Percentiles rank a stretch among this genome's conserved stretches.
Conservation (phyloP, 2,329 filamentous ascomycete genomes). For the Hypoxylon sp. region DNA sequence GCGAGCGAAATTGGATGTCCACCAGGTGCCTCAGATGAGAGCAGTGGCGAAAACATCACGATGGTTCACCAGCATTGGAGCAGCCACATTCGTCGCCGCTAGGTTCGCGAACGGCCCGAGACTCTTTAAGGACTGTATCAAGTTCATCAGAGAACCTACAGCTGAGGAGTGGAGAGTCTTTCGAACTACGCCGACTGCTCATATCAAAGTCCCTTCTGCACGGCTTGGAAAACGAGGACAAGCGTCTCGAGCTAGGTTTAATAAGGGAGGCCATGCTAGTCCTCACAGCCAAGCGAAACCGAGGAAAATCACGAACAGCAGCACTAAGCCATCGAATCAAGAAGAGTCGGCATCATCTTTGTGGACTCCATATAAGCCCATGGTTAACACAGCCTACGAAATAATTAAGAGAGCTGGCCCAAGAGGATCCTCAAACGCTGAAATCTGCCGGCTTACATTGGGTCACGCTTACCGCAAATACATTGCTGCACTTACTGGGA, state of each 20-base stretch:
- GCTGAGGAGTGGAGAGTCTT: constrained; percentile 71
- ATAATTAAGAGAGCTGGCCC: constrained; percentile 54
- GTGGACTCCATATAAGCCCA: constrained; percentile 56
- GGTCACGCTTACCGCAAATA: constrained; percentile 55
- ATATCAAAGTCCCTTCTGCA: constrained; percentile 51
- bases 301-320: constrained; percentile 30
- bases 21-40: constrained; percentile 73
- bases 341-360: constrained; percentile 43
- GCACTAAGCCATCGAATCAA: constrained; percentile 26
- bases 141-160: constrained; percentile 70
- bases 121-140: constrained; percentile 74
- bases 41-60: constrained; percentile 71
- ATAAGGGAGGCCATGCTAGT: constrained; percentile 30
- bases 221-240: constrained; percentile 52
- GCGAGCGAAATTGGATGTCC: constrained; percentile 70
- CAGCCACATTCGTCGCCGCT: constrained; percentile 71
- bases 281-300: constrained; percentile 37
- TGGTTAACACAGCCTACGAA: constrained; percentile 54
- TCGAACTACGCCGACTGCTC: constrained; percentile 64
- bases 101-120: constrained; percentile 64
- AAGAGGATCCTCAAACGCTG: constrained; percentile 54
- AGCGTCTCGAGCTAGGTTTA: constrained; percentile 49
- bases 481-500: constrained; percentile 54
- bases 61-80: constrained; percentile 69
- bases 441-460: constrained; percentile 53